A percentile compares a stretch with the other conserved stretches of the same genome.
Evolutionary conservation across 331 rosid genomes (phyloP).

Genomic region (Saraca asoca): DNA sequence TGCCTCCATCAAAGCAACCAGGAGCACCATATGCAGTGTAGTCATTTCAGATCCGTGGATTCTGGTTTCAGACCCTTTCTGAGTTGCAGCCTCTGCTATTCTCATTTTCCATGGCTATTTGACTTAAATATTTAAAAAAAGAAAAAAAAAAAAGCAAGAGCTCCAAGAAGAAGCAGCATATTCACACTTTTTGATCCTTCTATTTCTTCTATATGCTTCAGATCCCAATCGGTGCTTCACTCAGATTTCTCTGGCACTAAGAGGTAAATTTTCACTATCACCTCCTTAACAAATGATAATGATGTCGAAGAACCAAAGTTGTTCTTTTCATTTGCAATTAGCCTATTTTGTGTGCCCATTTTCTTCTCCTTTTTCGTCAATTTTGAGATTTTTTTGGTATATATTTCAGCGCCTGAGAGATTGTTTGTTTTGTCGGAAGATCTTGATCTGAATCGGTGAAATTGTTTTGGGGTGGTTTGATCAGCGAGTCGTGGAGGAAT

Average conservation of each 20-base stretch:
- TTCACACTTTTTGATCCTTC: constrained; percentile 26
- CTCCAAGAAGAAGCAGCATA: neutral
- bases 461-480: constrained; percentile 32
- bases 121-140: too few relatives aligned
- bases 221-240: constrained; percentile 4
- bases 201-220: neutral
- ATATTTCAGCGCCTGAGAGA: constrained; percentile 37
- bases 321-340: neutral
- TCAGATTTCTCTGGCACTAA: constrained; percentile 10
- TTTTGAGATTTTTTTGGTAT: neutral
- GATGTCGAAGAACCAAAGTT: neutral
- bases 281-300: neutral
- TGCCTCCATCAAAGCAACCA: neutral
- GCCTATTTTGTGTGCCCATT: neutral
- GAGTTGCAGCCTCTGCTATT: neutral
- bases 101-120: constrained; percentile 18
- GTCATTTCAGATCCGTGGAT: constrained; percentile 42
- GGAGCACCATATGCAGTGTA: neutral
- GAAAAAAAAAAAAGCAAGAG: neutral
- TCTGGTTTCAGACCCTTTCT: constrained; percentile 19
- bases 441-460: constrained; percentile 38
- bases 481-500: constrained; percentile 3
- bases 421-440: constrained; percentile 22
- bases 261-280: constrained; percentile 39
- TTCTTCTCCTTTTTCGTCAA: neutral